phyloP scores from a whole-genome alignment of 2,329 filamentous ascomycete species.

The Phaeophleospora eucalypticola region DNA sequence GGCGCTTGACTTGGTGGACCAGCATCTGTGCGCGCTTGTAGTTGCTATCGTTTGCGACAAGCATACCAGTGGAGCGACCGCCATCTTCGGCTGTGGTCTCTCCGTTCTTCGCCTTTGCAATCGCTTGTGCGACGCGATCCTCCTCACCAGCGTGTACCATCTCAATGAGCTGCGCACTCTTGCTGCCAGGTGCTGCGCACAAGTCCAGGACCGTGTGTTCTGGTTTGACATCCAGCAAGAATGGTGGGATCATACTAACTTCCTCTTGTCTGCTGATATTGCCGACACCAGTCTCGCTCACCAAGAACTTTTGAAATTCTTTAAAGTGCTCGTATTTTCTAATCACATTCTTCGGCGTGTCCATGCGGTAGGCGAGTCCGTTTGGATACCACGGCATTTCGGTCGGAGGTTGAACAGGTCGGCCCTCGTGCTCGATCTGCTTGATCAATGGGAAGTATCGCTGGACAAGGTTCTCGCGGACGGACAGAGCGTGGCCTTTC shows the following conservation, averaged over 20 bases:
- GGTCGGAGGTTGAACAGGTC: conserved; percentile 73
- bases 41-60: conserved; percentile 94
- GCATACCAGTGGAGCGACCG: conserved; percentile 81
- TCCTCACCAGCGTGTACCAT: conserved; percentile 93
- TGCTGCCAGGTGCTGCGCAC: conserved; percentile 95
- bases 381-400: conserved; percentile 92
- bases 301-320: conserved; percentile 94
- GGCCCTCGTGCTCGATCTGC: conserved; percentile 76
- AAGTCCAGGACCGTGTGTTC: conserved; percentile 93
- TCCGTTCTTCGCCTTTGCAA: conserved; percentile 56
- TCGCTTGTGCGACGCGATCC: conserved; percentile 69
- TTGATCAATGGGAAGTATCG: conserved; percentile 88
- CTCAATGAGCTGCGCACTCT: conserved; percentile 91
- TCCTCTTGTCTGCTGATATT: conserved; percentile 98
- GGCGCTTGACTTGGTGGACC: conserved; percentile 93
- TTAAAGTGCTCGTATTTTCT: conserved; percentile 91
- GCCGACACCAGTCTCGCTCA: conserved; percentile 92
- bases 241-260: conserved; percentile 96
- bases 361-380: conserved; percentile 95
- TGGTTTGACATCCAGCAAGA: conserved; percentile 84
- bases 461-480: conserved; percentile 81
- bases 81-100: conserved; percentile 54
- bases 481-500: conserved; percentile 88
- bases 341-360: conserved; percentile 92
- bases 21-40: conserved; percentile 97